Conservation (phyloP, 441 rosid genomes). For the Syzygium malaccense region DNA sequence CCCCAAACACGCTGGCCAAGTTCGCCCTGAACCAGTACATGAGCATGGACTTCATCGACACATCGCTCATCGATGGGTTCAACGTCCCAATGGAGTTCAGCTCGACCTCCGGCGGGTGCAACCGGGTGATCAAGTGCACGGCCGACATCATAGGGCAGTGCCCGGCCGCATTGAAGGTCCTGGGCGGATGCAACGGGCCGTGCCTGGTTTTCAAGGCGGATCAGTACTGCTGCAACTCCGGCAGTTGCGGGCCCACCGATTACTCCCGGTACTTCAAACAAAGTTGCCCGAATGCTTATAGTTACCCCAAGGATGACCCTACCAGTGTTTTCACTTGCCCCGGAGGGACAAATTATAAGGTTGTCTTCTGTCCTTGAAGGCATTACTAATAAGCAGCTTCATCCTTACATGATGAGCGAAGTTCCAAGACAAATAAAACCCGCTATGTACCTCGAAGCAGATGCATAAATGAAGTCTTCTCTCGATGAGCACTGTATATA, state of each 20-base stretch:
- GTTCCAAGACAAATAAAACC: neutral
- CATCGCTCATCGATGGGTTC: conserved; percentile 52
- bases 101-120: conserved; percentile 5
- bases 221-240: conserved; percentile 43
- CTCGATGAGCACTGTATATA: neutral
- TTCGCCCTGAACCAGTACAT: conserved; percentile 25
- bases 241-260: conserved; percentile 38
- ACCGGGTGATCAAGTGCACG: conserved; percentile 17
- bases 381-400: neutral
- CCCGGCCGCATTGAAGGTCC: conserved; percentile 20
- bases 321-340: conserved; percentile 8
- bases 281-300: conserved; percentile 41
- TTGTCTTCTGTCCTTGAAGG: neutral
- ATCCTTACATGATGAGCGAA: neutral
- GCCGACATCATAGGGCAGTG: conserved; percentile 36
- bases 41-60: conserved; percentile 37
- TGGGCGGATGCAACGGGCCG: conserved; percentile 41
- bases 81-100: conserved; percentile 53
- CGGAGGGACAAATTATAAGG: neutral
- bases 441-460: neutral
- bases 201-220: conserved; percentile 39
- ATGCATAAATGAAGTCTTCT: neutral
- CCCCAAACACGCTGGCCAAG: conserved; percentile 55
- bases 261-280: conserved; percentile 37
- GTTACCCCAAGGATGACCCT: conserved; percentile 43